Evolutionary conservation across 768 basidiomycete genomes (phyloP).

Genomic region (Amanita jacksonii): DNA sequence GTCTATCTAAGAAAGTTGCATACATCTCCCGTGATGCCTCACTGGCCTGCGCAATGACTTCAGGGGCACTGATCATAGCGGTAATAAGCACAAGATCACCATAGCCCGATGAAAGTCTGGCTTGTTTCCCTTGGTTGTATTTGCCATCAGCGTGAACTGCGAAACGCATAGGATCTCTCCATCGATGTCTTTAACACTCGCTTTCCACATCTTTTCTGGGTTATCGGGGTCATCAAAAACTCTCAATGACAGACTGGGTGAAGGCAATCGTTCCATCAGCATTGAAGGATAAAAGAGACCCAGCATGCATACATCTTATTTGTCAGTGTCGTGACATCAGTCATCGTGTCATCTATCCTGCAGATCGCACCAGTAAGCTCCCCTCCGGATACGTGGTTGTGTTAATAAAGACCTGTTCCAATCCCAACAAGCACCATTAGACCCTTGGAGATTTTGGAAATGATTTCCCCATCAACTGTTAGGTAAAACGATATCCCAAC

Average conservation of each 20-base stretch:
- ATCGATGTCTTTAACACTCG: slow-evolving; percentile 75
- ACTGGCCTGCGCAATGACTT: slow-evolving; percentile 38
- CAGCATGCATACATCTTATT: slow-evolving; percentile 63
- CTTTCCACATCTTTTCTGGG: slow-evolving; percentile 72
- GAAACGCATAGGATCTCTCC: slow-evolving; percentile 93
- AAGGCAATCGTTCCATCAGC: not conserved
- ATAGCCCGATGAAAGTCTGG: slow-evolving; percentile 92
- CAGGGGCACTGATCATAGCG: not conserved
- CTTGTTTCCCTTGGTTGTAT: slow-evolving; percentile 80
- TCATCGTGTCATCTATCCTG: slow-evolving; percentile 66
- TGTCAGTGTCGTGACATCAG: slow-evolving; percentile 62
- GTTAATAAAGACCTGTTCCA: slow-evolving; percentile 46
- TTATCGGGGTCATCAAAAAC: slow-evolving; percentile 55
- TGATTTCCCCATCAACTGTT: slow-evolving; percentile 67
- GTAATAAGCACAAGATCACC: slow-evolving; percentile 35
- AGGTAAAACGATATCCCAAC: not conserved
- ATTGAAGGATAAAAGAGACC: slow-evolving; percentile 1
- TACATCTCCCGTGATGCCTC: slow-evolving; percentile 65
- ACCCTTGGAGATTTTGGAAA: slow-evolving; percentile 78
- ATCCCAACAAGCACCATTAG: slow-evolving; percentile 90
- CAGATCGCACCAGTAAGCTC: slow-evolving; percentile 10
- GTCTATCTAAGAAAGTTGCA: slow-evolving; percentile 55
- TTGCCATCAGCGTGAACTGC: slow-evolving; percentile 87
- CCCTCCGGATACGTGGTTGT: not conserved
- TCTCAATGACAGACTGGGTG: slow-evolving; percentile 54